Evolutionary conservation across 2,329 filamentous ascomycete species (phyloP), one percentile per base, ranked within the genome.

Genomic region (Gnomoniopsis smithogilvyi): DNA sequence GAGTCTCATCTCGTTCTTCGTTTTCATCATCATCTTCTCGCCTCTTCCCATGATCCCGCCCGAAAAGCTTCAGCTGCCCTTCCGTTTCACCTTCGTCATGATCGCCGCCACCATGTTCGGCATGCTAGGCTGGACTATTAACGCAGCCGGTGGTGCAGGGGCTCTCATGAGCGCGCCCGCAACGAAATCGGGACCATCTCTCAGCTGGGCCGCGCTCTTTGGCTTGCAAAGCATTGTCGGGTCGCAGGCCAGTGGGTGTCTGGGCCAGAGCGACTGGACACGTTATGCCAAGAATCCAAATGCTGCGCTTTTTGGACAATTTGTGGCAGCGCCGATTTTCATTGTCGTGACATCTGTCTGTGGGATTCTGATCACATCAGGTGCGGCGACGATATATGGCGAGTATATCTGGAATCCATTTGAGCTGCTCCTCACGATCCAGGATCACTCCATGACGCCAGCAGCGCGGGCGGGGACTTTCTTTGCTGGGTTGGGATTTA

Each of bases 401-500:
- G 66, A 72, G 56, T 67, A 72, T 51, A 66, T 74, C 50, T 75
- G 73, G 73, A 74, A 74, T 47, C 73, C 73, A 3, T 72, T 75
- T 49, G 66, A 70, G 56, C 64, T 75, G 19, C 68, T 76, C 10
- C 63, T 72, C 11, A 64, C 68, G 34, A 68, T 74, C 17, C 73
- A 75, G 62, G 64, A 67, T 2, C 66, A 70, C 26, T 64, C 64
- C 3, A 65, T 68, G 49, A 65, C 65, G 1, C 62, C 70, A 3
- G 65, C 67, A 8, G 66, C 67, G 8, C 62, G 72, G 57, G 73
- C 72, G 2, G 72, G 71, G 3, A 72, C 71, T 1, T 74, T 75
- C 65, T 74, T 74, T 58, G 72, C 70, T 2, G 69, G 70, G 17
- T 51, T 74, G 22, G 69, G 69, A 1, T 70, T 73, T 51, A 63